phyloP scores from a whole-genome alignment of 1,139 yeast species.

The Taphrina wiesneri region DNA sequence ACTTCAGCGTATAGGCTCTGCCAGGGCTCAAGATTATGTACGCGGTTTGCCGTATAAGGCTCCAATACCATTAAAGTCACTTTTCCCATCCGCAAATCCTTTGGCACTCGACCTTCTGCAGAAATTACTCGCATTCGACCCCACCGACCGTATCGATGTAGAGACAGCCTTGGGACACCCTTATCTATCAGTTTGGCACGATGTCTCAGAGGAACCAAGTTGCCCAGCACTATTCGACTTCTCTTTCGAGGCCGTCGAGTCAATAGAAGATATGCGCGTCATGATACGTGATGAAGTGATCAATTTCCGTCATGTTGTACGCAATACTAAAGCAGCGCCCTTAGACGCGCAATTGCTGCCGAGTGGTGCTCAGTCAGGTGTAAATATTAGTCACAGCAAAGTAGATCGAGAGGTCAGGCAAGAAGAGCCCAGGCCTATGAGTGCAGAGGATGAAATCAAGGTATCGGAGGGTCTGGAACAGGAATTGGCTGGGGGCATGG shows the following conservation, averaged over 20 bases:
- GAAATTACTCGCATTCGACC: conserved; percentile 83
- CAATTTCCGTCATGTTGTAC: conserved; percentile 74
- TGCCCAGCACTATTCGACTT: conserved; percentile 85
- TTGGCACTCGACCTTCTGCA: conserved; percentile 79
- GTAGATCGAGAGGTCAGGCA: conserved; percentile 1
- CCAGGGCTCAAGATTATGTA: conserved; percentile 87
- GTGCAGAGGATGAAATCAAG: conserved; percentile 31
- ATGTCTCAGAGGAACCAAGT: conserved; percentile 88
- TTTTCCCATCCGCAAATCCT: conserved; percentile 85
- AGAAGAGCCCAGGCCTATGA: conserved; percentile 26
- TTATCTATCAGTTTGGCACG: conserved; percentile 91
- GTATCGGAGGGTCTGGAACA: conserved; percentile 15
- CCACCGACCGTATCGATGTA: conserved; percentile 80
- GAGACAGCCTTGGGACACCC: conserved; percentile 89
- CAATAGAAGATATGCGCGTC: conserved; percentile 68
- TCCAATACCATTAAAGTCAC: conserved; percentile 67
- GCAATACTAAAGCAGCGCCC: conserved; percentile 37
- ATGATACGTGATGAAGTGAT: conserved; percentile 82
- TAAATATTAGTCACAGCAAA: not conserved
- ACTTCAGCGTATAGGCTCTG: conserved; percentile 71
- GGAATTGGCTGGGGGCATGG: conserved; percentile 31
- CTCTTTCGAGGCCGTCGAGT: conserved; percentile 83
- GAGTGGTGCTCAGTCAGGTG: not conserved
- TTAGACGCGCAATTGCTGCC: not conserved
- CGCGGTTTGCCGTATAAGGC: conserved; percentile 81